A percentile compares a stretch with the other conserved stretches of the same genome.
These are phyloP conservation scores for Podila epigama DNA, from an alignment of 192 early-diverging fungal genomes.

Conservation along the genomic window DNA sequence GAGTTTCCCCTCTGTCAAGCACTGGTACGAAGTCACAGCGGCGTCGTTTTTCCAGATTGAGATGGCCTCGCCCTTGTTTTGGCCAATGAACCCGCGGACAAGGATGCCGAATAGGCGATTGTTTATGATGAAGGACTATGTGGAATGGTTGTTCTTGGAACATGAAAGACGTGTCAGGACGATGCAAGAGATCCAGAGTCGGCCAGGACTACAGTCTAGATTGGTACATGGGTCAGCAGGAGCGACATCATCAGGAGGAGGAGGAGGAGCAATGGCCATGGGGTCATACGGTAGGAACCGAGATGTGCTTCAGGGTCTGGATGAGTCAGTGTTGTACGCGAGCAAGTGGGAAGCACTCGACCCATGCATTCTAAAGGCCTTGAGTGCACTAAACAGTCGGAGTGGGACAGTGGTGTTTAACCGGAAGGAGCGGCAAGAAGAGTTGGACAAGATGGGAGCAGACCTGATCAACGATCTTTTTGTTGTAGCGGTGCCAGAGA, in stretches of 20 bases:
- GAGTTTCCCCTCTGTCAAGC: not conserved
- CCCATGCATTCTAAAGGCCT: constrained; percentile 8
- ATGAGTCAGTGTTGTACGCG: not conserved
- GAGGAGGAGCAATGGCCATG: no score
- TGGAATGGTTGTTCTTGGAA: constrained; percentile 38
- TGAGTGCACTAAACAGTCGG: constrained; percentile 14
- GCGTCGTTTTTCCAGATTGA: not conserved
- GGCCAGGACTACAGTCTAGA: not conserved
- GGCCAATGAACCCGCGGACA: constrained; percentile 20
- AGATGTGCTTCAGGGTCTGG: not conserved
- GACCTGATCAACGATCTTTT: constrained; percentile 16
- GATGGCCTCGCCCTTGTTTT: constrained; percentile 10
- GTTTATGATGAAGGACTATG: constrained; percentile 17
- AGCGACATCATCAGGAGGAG: no score
- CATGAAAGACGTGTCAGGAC: constrained; percentile 13
- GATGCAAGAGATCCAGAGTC: not conserved
- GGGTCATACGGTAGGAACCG: no score
- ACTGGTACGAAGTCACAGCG: constrained; percentile 22
- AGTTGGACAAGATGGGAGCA: constrained; percentile 12
- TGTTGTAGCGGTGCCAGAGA: constrained; percentile 12
- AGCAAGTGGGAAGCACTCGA: constrained; percentile 22
- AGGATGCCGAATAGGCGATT: constrained; percentile 19
- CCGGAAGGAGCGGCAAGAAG: constrained; percentile 19
- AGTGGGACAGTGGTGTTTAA: constrained; percentile 24
- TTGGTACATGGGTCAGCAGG: not conserved